These are phyloP conservation scores for Ustilago xerochloae DNA, from an alignment of 1,284 basidiomycete species.

Conservation along the genomic window DNA sequence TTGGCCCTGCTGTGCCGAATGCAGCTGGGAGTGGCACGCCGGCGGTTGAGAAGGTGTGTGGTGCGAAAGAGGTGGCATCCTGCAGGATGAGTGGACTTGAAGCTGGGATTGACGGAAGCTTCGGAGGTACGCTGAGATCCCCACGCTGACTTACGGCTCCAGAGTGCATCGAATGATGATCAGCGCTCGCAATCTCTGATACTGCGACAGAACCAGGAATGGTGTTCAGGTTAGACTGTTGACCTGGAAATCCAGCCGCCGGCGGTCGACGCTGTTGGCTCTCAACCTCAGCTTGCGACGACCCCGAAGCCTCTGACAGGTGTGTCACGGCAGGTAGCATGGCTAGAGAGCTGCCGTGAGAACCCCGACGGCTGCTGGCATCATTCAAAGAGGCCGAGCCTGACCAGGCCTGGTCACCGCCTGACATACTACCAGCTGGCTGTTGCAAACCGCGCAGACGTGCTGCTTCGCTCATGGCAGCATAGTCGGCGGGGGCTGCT, in stretches of 20 bases:
- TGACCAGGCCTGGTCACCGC: slow-evolving; percentile 9
- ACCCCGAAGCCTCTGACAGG: slow-evolving; percentile 6
- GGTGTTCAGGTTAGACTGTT: slow-evolving; percentile 18
- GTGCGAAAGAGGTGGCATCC: slow-evolving; percentile 13
- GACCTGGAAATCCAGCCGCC: slow-evolving; percentile 14
- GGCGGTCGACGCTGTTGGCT: slow-evolving; percentile 14
- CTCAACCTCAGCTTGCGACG: slow-evolving; percentile 4
- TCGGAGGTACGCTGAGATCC: slow-evolving; percentile 15
- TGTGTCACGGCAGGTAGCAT: slow-evolving; percentile 11
- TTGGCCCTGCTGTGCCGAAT: not conserved
- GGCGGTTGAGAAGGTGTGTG: not conserved
- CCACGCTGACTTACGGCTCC: not conserved
- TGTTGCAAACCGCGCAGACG: slow-evolving; percentile 15
- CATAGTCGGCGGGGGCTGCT: slow-evolving; percentile 24
- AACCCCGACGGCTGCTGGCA: slow-evolving; percentile 18
- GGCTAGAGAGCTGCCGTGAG: slow-evolving; percentile 13
- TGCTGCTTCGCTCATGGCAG: slow-evolving; percentile 18
- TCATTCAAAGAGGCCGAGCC: slow-evolving; percentile 7
- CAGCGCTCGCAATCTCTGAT: slow-evolving; percentile 25
- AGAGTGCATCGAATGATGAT: slow-evolving; percentile 25
- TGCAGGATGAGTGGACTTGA: slow-evolving; percentile 30
- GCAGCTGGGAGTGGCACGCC: not conserved
- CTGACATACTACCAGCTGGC: not conserved
- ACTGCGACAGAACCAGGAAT: slow-evolving; percentile 34
- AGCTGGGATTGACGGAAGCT: slow-evolving; percentile 27